Evolutionary conservation across 148 eudicot species (phyloP).

Genomic region (Amaranthus palmeri): DNA sequence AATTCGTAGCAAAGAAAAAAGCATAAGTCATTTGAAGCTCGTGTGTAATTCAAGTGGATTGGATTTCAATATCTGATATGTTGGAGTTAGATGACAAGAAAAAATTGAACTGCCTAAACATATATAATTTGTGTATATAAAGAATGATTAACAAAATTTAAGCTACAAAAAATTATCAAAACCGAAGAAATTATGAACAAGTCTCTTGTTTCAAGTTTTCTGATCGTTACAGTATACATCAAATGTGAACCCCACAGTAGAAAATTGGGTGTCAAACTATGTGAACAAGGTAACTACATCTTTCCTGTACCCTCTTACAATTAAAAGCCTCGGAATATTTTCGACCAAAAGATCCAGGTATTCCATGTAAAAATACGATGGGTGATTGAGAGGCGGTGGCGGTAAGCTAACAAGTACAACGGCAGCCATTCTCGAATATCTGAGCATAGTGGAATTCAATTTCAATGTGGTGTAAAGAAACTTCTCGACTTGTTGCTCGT

Average conservation of each 20-base stretch:
- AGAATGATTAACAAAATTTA: slow-evolving; percentile 22
- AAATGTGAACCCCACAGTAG: slow-evolving; percentile 1
- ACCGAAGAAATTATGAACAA: slow-evolving; percentile 18
- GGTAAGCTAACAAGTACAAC: slow-evolving; percentile 93
- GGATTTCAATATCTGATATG: not conserved
- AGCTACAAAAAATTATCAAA: slow-evolving; percentile 15
- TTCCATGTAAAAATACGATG: slow-evolving; percentile 87
- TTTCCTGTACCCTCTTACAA: slow-evolving; percentile 86
- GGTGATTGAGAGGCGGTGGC: slow-evolving; percentile 84
- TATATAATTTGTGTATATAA: slow-evolving; percentile 9
- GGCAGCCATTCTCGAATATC: slow-evolving; percentile 93
- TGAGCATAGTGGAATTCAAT: slow-evolving; percentile 71
- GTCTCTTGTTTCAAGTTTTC: not conserved
- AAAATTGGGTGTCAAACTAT: slow-evolving; percentile 26
- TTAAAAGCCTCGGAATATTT: slow-evolving; percentile 88
- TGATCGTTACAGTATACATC: not conserved
- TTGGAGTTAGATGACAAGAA: not conserved
- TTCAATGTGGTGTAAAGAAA: slow-evolving; percentile 84
- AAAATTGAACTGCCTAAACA: not conserved
- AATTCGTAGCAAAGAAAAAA: no score
- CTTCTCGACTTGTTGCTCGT: slow-evolving; percentile 92
- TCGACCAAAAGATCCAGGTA: slow-evolving; percentile 96
- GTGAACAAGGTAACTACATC: slow-evolving; percentile 96
- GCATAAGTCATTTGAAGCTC: no score
- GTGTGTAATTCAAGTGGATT: no score